These are phyloP conservation scores for Plasmodium knowlesi DNA, from an alignment of 169 alveolate genomes.

Conservation along the genomic window DNA sequence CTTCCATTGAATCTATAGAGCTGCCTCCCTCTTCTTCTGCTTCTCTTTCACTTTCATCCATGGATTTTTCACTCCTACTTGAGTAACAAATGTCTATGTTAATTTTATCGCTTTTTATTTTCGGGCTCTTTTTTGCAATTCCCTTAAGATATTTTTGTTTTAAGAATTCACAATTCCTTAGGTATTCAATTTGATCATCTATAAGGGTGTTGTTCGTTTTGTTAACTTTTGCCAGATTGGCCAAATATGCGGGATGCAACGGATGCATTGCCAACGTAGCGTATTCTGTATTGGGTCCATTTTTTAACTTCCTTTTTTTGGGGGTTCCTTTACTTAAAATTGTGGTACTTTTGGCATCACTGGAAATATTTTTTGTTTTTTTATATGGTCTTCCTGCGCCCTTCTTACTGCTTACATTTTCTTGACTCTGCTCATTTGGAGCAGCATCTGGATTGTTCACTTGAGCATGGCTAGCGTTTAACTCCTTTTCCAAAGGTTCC, in stretches of 20 bases:
- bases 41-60: conserved; percentile 52
- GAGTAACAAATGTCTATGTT: conserved; percentile 42
- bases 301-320: conserved; percentile 10
- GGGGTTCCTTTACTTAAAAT: neutral
- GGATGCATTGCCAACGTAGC: neutral
- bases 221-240: neutral
- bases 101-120: conserved; percentile 23
- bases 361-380: neutral
- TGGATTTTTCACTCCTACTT: conserved; percentile 65
- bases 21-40: neutral
- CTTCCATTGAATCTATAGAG: conserved; percentile 29
- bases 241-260: neutral
- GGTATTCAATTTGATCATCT: conserved; percentile 6
- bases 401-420: neutral
- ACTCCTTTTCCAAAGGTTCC: conserved; percentile 4
- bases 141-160: neutral
- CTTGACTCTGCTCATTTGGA: neutral
- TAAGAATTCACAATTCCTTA: neutral
- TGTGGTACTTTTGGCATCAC: neutral
- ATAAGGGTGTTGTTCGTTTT: neutral
- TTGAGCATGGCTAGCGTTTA: neutral
- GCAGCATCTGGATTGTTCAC: neutral
- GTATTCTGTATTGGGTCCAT: neutral
- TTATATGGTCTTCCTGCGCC: neutral
- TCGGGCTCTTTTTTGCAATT: neutral